These are phyloP conservation scores for Allantophomopsis lycopodina DNA, from an alignment of 2,329 filamentous ascomycete genomes.

Conservation along the genomic window DNA sequence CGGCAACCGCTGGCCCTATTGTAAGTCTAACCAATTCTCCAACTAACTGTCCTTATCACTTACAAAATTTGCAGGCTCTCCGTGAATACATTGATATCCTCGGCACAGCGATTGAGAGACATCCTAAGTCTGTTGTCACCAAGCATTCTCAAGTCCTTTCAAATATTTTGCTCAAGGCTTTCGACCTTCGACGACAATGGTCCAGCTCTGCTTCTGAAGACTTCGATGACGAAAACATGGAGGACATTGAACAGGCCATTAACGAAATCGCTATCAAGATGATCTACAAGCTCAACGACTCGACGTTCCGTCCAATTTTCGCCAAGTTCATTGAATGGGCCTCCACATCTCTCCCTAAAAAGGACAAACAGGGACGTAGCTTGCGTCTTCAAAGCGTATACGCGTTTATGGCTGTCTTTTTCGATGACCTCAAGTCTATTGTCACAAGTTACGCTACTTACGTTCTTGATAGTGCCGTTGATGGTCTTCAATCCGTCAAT, in stretches of 20 bases:
- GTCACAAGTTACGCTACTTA: conserved; percentile 88
- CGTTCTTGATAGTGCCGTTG: conserved; percentile 61
- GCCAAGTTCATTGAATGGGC: conserved; percentile 76
- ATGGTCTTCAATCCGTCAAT: conserved; percentile 37
- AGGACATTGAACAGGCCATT: conserved; percentile 47
- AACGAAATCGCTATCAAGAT: conserved; percentile 71
- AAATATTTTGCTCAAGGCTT: conserved; percentile 40
- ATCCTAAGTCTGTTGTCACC: conserved; percentile 64
- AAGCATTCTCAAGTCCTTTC: conserved; percentile 63
- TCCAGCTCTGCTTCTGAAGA: conserved; percentile 26
- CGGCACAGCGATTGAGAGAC: conserved; percentile 57
- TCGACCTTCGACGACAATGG: conserved; percentile 52
- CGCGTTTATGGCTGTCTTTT: conserved; percentile 67
- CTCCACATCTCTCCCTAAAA: conserved; percentile 42
- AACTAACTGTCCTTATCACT: background rate
- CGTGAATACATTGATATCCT: conserved; percentile 59
- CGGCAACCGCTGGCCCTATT: conserved; percentile 44
- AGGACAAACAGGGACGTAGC: conserved; percentile 40
- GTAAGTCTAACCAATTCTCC: conserved; percentile 28
- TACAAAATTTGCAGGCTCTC: conserved; percentile 34
- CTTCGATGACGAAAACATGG: conserved; percentile 30
- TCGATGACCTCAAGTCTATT: conserved; percentile 78
- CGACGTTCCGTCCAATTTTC: conserved; percentile 86
- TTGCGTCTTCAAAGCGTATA: conserved; percentile 66
- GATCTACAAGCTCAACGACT: conserved; percentile 94